Conservation (phyloP, 345 rosid species). For the Gossypium australe region DNA sequence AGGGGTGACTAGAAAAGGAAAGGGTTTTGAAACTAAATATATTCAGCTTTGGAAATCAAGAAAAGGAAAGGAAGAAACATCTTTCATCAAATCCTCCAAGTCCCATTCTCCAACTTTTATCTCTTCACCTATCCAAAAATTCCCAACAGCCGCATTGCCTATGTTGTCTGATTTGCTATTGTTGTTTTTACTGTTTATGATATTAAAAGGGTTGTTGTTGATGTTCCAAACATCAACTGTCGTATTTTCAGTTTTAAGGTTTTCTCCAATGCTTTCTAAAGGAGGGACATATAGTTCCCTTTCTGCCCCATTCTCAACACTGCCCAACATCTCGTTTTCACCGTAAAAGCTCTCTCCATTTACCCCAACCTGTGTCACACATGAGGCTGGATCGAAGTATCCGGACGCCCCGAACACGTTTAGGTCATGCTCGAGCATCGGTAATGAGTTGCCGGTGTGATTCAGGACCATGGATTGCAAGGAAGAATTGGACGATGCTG, state of each 20-base stretch:
- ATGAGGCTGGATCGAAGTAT: constrained; percentile 15
- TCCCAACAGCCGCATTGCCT: constrained; percentile 29
- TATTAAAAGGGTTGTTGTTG: constrained; percentile 10
- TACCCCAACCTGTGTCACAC: constrained; percentile 22
- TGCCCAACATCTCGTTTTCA: constrained; percentile 21
- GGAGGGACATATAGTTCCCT: constrained; percentile 56
- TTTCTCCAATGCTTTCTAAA: constrained; percentile 45
- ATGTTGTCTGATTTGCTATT: constrained; percentile 19
- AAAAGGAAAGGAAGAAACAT: constrained; percentile 55
- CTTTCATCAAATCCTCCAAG: constrained; percentile 73
- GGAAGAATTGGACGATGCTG: constrained; percentile 27
- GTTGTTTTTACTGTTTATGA: constrained; percentile 9
- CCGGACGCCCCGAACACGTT: constrained; percentile 26
- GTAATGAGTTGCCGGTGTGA: constrained; percentile 27
- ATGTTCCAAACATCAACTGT: not conserved
- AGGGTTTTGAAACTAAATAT: not conserved
- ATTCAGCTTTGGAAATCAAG: constrained; percentile 46
- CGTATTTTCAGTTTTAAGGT: constrained; percentile 18
- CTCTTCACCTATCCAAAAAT: constrained; percentile 51
- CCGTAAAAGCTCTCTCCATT: constrained; percentile 28
- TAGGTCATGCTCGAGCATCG: constrained; percentile 22
- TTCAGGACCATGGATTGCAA: constrained; percentile 31
- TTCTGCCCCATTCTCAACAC: constrained; percentile 28
- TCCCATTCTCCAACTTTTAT: constrained; percentile 65
- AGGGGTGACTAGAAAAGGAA: not conserved